These are phyloP conservation scores for Microascus cirrosus DNA, from an alignment of 2,329 filamentous ascomycete species.

Conservation along the genomic window DNA sequence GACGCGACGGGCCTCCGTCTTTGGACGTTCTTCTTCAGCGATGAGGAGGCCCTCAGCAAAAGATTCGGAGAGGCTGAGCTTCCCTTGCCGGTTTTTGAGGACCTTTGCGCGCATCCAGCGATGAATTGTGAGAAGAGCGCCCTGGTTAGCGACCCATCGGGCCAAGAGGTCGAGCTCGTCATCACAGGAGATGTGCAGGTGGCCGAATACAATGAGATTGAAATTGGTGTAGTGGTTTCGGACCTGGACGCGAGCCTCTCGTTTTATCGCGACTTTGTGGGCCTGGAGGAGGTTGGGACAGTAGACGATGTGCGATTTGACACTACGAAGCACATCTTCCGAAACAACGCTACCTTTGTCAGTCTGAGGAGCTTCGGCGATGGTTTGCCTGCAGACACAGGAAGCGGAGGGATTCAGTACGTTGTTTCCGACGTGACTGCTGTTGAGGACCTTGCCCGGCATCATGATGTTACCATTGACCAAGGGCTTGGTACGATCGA, in stretches of 20 bases:
- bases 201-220: neutral
- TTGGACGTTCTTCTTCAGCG: constrained; percentile 1
- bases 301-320: neutral
- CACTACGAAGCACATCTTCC: neutral
- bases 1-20: neutral
- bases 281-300: neutral
- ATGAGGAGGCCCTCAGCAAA: neutral
- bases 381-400: neutral
- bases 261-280: neutral
- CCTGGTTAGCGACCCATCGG: neutral
- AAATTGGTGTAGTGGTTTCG: neutral
- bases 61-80: neutral
- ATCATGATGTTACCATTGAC: neutral
- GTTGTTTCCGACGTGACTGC: neutral
- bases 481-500: neutral
- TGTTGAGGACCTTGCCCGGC: neutral
- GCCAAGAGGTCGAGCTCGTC: neutral
- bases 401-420: neutral
- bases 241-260: neutral
- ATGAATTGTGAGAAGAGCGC: neutral
- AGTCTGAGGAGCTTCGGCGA: neutral
- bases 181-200: neutral
- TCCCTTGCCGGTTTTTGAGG: neutral
- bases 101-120: neutral
- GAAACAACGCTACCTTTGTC: neutral